Evolutionary conservation across 2,329 filamentous ascomycete species (phyloP).

Genomic region (Aureobasidium sp.): DNA sequence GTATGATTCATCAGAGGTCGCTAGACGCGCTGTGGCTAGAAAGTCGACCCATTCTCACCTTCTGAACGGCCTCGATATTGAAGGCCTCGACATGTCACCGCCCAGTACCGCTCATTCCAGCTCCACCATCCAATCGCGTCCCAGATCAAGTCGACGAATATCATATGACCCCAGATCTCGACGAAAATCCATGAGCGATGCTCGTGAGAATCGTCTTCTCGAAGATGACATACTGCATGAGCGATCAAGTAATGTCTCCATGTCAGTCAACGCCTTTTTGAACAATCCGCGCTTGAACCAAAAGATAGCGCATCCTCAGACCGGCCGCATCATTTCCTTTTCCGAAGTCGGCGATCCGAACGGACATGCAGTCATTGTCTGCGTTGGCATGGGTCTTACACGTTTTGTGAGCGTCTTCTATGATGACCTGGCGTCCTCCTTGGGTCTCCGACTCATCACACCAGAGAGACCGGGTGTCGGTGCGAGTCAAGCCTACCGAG

Average conservation of each 20-base stretch:
- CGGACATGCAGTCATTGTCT: conserved; percentile 89
- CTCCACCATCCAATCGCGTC: neutral
- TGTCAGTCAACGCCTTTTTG: conserved; percentile 79
- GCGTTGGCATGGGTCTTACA: conserved; percentile 95
- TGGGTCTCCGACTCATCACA: conserved; percentile 86
- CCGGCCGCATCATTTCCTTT: conserved; percentile 83
- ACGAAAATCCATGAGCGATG: conserved; percentile 30
- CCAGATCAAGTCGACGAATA: neutral
- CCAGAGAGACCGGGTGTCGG: conserved; percentile 91
- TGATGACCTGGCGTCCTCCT: conserved; percentile 82
- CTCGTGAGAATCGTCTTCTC: conserved; percentile 31
- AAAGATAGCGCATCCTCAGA: conserved; percentile 78
- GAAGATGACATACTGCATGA: conserved; percentile 27
- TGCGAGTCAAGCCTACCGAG: conserved; percentile 77
- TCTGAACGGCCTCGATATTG: conserved; percentile 16
- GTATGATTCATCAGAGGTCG: conserved; percentile 13
- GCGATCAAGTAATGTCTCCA: conserved; percentile 80
- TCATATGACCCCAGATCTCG: conserved; percentile 21
- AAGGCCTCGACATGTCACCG: conserved; percentile 15
- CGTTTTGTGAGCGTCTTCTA: conserved; percentile 96
- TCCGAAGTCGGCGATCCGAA: conserved; percentile 92
- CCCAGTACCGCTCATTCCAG: conserved; percentile 9
- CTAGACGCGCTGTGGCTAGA: conserved; percentile 11
- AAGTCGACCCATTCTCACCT: conserved; percentile 8
- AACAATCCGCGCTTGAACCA: conserved; percentile 78